Percentiles rank a stretch among this genome's conserved stretches.
phyloP scores from a whole-genome alignment of 1,284 basidiomycete species.

The Xanthoconium separans region DNA sequence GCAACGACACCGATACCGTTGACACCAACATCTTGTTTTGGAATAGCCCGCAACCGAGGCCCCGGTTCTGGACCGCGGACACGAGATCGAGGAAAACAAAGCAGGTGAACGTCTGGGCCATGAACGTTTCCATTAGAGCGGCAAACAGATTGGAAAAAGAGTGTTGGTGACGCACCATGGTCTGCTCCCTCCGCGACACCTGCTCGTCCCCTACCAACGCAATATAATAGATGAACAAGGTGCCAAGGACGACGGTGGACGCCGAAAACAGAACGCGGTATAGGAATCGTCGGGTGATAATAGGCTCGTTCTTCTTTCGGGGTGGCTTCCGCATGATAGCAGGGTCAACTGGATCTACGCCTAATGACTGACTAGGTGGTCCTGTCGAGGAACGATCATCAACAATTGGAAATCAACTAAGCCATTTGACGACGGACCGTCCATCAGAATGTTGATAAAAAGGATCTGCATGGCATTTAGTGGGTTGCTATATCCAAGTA shows the following conservation, averaged over 20 bases:
- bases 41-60: slow-evolving; percentile 74
- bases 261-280: slow-evolving; percentile 88
- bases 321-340: slow-evolving; percentile 90
- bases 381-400: slow-evolving; percentile 41
- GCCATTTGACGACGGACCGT: slow-evolving; percentile 56
- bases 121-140: slow-evolving; percentile 1
- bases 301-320: slow-evolving; percentile 84
- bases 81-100: slow-evolving; percentile 98
- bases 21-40: slow-evolving; percentile 89
- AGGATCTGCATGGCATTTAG: slow-evolving; percentile 99
- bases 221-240: slow-evolving; percentile 84
- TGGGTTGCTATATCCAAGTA: slow-evolving; percentile 87
- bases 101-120: slow-evolving; percentile 85
- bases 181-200: slow-evolving; percentile 85
- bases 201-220: slow-evolving; percentile 75
- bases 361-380: slow-evolving; percentile 94
- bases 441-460: slow-evolving; percentile 99
- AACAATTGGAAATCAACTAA: slow-evolving; percentile 1
- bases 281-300: slow-evolving; percentile 75
- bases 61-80: slow-evolving; percentile 92
- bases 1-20: slow-evolving; percentile 82
- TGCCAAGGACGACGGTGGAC: slow-evolving; percentile 86
- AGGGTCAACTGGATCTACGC: slow-evolving; percentile 93
- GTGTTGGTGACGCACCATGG: slow-evolving; percentile 66
- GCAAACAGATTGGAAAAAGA: not conserved